Evolutionary conservation across 495 filamentous ascomycete genomes (phyloP), one percentile per base, ranked within the genome.

Genomic region (Daldinia vernicosa): DNA sequence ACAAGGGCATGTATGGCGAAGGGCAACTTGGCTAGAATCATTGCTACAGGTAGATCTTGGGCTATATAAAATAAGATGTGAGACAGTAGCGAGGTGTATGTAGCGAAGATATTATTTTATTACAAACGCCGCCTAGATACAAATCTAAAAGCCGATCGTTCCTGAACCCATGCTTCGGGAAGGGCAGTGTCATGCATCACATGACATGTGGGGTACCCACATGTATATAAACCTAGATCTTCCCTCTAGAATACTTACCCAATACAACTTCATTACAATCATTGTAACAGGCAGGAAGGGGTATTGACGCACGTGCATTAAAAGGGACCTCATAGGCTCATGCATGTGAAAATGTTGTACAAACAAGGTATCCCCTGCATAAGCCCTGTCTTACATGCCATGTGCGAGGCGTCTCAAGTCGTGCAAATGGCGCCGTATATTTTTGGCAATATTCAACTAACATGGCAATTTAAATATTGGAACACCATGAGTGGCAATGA

Each of bases 1-100:
- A 78, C 30, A 1, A 74, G 52, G 28, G 66, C 68, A 37, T 79
- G 77, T 14, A 60, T 11, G 14, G 62, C 61, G 30, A 79, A 79
- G 37, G 75, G 66, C 22, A 77, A 35, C 33, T 70, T 76, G 8
- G 60, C 53, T 19, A 63, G 19, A 40, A 39, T 54, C 69, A 76
- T 72, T 27, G 27, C 12, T 17, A 28, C 1, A 2, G 26, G 15
- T 47, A 32, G 8, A 17, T 45, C n/a, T 15, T 51, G 5, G 15
- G 7, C 3, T 51, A 22, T 14, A 7, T 51, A 22, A 15, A 22
- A 51, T 43, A 8, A 27, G 6, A 9, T 6, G 50, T n/a, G 11
- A 19, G 40, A 3, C 15, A 32, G 54, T 40, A 6, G 37, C 19
- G 17, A 24, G 22, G 0, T 24, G 14, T 26, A 24, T 8, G 47